These are phyloP conservation scores for Diaporthe longicolla DNA, from an alignment of 2,329 filamentous ascomycete species.

Conservation along the genomic window DNA sequence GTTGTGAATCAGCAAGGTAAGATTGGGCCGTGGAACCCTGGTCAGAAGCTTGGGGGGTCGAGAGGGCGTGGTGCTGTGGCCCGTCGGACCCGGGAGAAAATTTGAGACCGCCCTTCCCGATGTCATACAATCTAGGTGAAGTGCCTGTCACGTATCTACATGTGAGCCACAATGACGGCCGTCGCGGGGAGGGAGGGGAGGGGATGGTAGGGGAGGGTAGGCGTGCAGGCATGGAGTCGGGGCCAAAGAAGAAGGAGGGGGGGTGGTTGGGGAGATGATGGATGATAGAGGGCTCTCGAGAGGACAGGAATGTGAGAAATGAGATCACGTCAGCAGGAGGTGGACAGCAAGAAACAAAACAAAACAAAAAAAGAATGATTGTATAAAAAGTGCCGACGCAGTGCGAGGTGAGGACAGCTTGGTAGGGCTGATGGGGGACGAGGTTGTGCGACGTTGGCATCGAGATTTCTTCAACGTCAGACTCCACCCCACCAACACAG, in stretches of 20 bases:
- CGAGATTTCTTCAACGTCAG: conserved; percentile 37
- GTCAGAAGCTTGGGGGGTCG: conserved; percentile 29
- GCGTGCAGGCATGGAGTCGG: conserved; percentile 3
- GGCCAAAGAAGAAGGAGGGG: neutral
- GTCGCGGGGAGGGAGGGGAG: neutral
- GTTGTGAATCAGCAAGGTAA: conserved; percentile 12
- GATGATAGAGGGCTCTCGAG: too few relatives aligned
- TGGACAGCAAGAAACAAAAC: neutral
- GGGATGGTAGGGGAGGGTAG: neutral
- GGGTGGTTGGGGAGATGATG: too few relatives aligned
- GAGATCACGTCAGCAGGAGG: conserved; percentile 28
- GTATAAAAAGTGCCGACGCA: conserved; percentile 40
- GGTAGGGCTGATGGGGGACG: conserved; percentile 41
- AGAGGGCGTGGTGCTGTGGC: neutral
- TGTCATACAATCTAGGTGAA: neutral
- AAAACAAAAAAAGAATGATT: conserved; percentile 28
- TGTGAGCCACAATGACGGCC: neutral
- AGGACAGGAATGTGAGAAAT: conserved; percentile 13
- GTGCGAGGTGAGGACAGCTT: conserved; percentile 37
- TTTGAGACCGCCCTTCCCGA: conserved; percentile 29
- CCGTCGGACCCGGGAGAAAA: conserved; percentile 29
- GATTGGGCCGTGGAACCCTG: conserved; percentile 18
- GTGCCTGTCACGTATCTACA: neutral
- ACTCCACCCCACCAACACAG: conserved; percentile 33
- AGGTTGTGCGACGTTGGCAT: conserved; percentile 40